phyloP scores from a whole-genome alignment of 225 moss, liverwort and hornwort species.

The Physcomitrium patens region DNA sequence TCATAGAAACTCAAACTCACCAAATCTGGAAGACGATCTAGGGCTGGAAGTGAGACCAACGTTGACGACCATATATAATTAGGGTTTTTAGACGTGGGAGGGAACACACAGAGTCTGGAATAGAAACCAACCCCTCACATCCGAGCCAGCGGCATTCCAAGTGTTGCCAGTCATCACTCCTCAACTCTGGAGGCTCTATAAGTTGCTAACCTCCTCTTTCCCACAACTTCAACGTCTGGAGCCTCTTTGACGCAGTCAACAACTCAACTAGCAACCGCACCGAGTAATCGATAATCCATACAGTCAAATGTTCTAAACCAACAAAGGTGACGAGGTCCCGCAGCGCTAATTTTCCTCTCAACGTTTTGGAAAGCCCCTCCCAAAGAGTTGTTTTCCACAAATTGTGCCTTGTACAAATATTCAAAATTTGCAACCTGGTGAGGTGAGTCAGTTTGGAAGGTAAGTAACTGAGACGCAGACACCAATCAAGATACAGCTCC shows the following conservation, averaged over 20 bases:
- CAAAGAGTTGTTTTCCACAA: too few relatives aligned
- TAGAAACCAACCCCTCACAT: conserved; percentile 13
- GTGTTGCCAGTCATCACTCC: conserved; percentile 22
- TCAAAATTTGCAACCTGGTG: not conserved
- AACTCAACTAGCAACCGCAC: not conserved
- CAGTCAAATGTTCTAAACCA: conserved; percentile 16
- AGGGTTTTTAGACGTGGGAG: too few relatives aligned
- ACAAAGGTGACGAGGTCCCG: conserved; percentile 22
- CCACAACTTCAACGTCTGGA: not conserved
- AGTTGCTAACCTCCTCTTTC: not conserved
- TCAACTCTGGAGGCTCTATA: not conserved
- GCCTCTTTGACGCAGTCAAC: not conserved
- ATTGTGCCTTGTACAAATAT: not conserved
- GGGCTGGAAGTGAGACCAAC: conserved; percentile 34
- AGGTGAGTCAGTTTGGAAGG: conserved; percentile 20
- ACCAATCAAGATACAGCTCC: not conserved
- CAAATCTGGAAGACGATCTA: conserved; percentile 23
- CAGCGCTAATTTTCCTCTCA: conserved; percentile 22
- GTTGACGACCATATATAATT: too few relatives aligned
- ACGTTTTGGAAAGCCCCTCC: not conserved
- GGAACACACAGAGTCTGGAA: too few relatives aligned
- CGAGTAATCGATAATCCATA: too few relatives aligned
- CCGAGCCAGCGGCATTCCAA: conserved; percentile 17
- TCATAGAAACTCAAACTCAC: not conserved
- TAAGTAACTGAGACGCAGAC: not conserved